These are phyloP conservation scores for Seiridium unicorne DNA, from an alignment of 2,329 filamentous ascomycete genomes.

Conservation along the genomic window DNA sequence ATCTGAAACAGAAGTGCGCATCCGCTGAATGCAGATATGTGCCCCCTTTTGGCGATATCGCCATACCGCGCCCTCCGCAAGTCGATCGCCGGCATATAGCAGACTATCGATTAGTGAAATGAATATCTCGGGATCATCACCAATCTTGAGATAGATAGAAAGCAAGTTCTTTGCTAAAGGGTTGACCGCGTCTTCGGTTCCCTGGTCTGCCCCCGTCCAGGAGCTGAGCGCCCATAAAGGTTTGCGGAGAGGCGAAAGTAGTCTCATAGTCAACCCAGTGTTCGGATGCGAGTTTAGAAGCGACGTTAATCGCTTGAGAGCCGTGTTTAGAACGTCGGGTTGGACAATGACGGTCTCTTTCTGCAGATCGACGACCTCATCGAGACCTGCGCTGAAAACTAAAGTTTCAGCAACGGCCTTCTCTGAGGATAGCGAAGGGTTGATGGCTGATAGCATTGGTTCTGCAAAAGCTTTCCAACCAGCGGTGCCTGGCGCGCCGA, in stretches of 20 bases:
- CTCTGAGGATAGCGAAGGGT: slow-evolving; percentile 34
- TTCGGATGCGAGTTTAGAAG: slow-evolving; percentile 65
- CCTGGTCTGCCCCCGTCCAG: slow-evolving; percentile 37
- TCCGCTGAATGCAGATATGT: slow-evolving; percentile 49
- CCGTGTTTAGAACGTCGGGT: slow-evolving; percentile 43
- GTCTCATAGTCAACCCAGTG: slow-evolving; percentile 60
- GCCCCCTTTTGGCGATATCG: slow-evolving; percentile 44
- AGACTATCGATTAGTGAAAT: slow-evolving; percentile 51
- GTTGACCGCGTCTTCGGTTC: slow-evolving; percentile 37
- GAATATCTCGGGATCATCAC: slow-evolving; percentile 49
- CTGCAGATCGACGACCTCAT: slow-evolving; percentile 45
- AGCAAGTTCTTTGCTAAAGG: slow-evolving; percentile 49
- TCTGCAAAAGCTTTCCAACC: slow-evolving; percentile 64
- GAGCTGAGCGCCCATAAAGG: slow-evolving; percentile 64
- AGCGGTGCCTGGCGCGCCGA: slow-evolving; percentile 59
- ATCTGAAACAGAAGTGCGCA: slow-evolving; percentile 16
- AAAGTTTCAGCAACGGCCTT: slow-evolving; percentile 16
- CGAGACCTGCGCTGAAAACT: slow-evolving; percentile 24
- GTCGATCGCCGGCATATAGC: slow-evolving; percentile 49
- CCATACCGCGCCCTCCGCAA: slow-evolving; percentile 43
- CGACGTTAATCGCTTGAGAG: slow-evolving; percentile 53
- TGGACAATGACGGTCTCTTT: slow-evolving; percentile 42
- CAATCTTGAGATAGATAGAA: slow-evolving; percentile 56
- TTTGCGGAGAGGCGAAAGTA: slow-evolving; percentile 57
- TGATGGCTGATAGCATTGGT: slow-evolving; percentile 54